Conservation (phyloP, 2,329 filamentous ascomycete genomes). For the Colletotrichum neosansevieriae region DNA sequence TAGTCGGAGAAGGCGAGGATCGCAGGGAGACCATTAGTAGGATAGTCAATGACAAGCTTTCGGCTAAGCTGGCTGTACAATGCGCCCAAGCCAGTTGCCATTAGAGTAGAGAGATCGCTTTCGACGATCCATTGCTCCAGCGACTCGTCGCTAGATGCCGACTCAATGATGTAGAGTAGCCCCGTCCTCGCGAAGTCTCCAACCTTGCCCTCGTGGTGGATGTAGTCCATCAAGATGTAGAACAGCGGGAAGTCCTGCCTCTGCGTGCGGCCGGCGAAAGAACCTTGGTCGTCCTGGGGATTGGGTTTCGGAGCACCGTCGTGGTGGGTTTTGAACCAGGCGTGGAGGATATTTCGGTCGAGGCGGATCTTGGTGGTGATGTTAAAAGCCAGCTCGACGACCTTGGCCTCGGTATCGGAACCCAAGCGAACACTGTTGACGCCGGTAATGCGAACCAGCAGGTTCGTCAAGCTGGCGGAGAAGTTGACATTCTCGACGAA, state of each 20-base stretch:
- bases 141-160: constrained; percentile 82
- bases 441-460: constrained; percentile 83
- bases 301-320: constrained; percentile 51
- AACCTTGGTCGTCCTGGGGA: constrained; percentile 73
- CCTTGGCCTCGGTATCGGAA: constrained; percentile 84
- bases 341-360: constrained; percentile 85
- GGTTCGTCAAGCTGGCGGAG: constrained; percentile 86
- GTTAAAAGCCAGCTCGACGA: constrained; percentile 94
- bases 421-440: constrained; percentile 79
- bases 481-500: constrained; percentile 91
- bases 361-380: constrained; percentile 96
- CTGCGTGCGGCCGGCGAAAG: constrained; percentile 86
- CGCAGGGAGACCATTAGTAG: constrained; percentile 80
- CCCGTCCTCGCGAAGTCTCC: constrained; percentile 97
- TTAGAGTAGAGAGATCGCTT: constrained; percentile 94
- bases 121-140: constrained; percentile 98
- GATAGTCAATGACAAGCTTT: constrained; percentile 84
- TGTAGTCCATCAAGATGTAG: constrained; percentile 95
- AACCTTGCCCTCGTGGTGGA: constrained; percentile 93
- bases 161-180: constrained; percentile 94
- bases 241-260: constrained; percentile 96
- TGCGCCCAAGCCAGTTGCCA: constrained; percentile 94
- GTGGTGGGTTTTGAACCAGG: constrained; percentile 84
- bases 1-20: constrained; percentile 93
- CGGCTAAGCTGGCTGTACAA: constrained; percentile 75